phyloP scores from a whole-genome alignment of 2,329 filamentous ascomycete species.

The Apiospora kogelbergensis region DNA sequence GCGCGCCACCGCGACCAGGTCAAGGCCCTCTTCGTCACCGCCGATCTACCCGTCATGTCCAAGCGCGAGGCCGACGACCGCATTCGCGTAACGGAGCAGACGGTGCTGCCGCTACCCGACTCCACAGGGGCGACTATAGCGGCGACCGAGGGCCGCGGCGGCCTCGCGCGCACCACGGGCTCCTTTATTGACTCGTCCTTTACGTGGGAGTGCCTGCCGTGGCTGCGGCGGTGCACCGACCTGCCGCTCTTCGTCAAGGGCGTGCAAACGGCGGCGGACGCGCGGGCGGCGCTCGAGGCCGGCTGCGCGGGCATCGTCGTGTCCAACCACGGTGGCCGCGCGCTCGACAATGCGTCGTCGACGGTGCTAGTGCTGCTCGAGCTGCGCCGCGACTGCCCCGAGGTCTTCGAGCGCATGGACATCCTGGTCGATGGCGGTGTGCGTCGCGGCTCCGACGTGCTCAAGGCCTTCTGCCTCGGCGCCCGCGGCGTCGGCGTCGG shows the following conservation, averaged over 20 bases:
- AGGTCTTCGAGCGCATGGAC: slow-evolving; percentile 59
- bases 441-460: slow-evolving; percentile 63
- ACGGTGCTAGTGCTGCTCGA: slow-evolving; percentile 62
- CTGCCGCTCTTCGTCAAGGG: slow-evolving; percentile 66
- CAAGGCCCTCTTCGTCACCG: slow-evolving; percentile 57
- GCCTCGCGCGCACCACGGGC: slow-evolving; percentile 56
- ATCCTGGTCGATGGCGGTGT: slow-evolving; percentile 67
- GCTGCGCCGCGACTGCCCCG: slow-evolving; percentile 59
- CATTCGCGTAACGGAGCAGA: slow-evolving; percentile 38
- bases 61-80: slow-evolving; percentile 52
- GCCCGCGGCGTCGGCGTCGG: slow-evolving; percentile 65
- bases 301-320: slow-evolving; percentile 69
- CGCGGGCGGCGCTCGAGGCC: slow-evolving; percentile 55
- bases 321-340: slow-evolving; percentile 68
- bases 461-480: slow-evolving; percentile 66
- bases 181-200: slow-evolving; percentile 56
- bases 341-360: slow-evolving; percentile 49
- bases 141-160: slow-evolving; percentile 41
- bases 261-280: slow-evolving; percentile 67
- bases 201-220: slow-evolving; percentile 64
- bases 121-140: too few relatives aligned
- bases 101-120: too few relatives aligned
- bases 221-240: slow-evolving; percentile 58
- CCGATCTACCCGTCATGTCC: slow-evolving; percentile 57
- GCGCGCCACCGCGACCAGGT: slow-evolving; percentile 38